Conservation (phyloP, 176 grass and related monocot species). For the Avena eriantha region DNA sequence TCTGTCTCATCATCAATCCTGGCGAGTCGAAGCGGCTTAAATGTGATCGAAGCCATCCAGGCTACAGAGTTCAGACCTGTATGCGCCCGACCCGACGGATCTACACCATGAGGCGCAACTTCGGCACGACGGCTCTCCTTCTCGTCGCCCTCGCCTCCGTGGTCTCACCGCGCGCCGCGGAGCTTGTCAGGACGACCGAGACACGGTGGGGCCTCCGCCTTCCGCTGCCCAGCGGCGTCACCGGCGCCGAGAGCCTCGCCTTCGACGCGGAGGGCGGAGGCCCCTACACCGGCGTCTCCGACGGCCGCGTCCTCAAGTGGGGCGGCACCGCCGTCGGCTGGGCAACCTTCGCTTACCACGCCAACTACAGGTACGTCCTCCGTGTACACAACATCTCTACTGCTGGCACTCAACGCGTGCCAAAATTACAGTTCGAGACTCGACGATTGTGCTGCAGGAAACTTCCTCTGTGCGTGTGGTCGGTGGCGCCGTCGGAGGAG, state of each 20-base stretch:
- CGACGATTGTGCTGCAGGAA: not conserved
- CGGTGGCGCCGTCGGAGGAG: not conserved
- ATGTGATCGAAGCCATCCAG: not conserved
- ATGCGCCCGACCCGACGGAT: not conserved
- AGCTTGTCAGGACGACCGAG: not conserved
- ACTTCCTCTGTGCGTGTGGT: not conserved
- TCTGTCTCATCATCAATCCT: not conserved
- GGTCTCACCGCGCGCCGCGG: not conserved
- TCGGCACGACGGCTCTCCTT: not conserved
- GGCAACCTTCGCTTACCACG: slow-evolving; percentile 27
- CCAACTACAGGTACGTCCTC: not conserved
- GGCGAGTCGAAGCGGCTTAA: not conserved
- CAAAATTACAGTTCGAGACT: not conserved
- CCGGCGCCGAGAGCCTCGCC: slow-evolving; percentile 49
- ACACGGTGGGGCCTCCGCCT: not conserved
- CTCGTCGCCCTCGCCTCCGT: not conserved
- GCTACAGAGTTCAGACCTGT: not conserved
- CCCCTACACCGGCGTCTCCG: slow-evolving; percentile 82
- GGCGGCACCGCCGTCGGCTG: slow-evolving; percentile 50
- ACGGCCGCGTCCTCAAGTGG: slow-evolving; percentile 76
- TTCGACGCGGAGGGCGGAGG: slow-evolving; percentile 40
- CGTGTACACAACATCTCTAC: not conserved
- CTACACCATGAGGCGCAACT: not conserved
- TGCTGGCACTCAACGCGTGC: not conserved
- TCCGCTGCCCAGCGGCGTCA: not conserved